Conservation (phyloP, 495 filamentous ascomycete species). For the Hypomontagnella monticulosa region DNA sequence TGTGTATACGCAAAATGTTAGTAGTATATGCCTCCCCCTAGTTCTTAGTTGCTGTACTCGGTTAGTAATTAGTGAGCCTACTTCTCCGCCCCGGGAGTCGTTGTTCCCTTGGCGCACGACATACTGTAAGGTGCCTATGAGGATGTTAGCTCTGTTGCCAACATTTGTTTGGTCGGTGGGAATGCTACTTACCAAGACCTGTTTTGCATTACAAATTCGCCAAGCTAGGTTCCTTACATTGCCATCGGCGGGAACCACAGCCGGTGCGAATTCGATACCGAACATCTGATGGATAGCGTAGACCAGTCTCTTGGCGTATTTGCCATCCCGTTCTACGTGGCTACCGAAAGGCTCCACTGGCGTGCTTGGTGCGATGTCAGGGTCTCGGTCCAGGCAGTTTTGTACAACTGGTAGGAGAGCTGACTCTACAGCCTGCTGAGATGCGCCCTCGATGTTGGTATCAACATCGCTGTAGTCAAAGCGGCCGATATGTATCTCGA, state of each 20-base stretch:
- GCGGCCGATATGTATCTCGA: slow-evolving; percentile 83
- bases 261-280: slow-evolving; percentile 92
- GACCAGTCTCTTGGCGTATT: slow-evolving; percentile 87
- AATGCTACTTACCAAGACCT: slow-evolving; percentile 78
- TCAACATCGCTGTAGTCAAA: slow-evolving; percentile 75
- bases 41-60: not conserved
- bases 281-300: slow-evolving; percentile 98
- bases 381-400: slow-evolving; percentile 92
- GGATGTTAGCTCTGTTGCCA: slow-evolving; percentile 21
- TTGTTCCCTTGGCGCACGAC: slow-evolving; percentile 64
- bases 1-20: not conserved
- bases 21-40: not conserved
- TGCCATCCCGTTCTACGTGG: slow-evolving; percentile 83
- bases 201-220: slow-evolving; percentile 95
- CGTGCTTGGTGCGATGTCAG: slow-evolving; percentile 86
- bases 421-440: slow-evolving; percentile 68
- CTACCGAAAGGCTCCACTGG: slow-evolving; percentile 84
- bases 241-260: slow-evolving; percentile 92
- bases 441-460: slow-evolving; percentile 38
- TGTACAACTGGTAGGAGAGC: slow-evolving; percentile 82
- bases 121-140: slow-evolving; percentile 72
- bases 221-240: slow-evolving; percentile 91
- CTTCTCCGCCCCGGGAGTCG: slow-evolving; percentile 61
- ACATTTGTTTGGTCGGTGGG: not conserved
- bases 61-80: slow-evolving; percentile 1